Base-by-base conservation (phyloP, 768 basidiomycete genomes). In the Serendipita sp. region DNA sequence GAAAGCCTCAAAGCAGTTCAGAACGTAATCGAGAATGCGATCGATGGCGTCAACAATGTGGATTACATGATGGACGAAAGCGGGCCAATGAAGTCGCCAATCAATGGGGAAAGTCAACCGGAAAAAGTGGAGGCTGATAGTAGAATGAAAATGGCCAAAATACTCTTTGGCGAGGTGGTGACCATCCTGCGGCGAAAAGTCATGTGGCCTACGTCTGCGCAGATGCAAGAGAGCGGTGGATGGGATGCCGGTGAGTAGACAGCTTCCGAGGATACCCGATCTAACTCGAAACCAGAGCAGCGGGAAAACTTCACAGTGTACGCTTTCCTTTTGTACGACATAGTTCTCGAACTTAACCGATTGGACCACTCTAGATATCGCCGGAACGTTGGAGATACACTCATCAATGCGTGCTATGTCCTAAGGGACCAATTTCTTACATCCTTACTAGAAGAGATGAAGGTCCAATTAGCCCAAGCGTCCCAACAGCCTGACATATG, bases 361-460 rank as follows among this genome's bases (percentile, higher is more conserved):
- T 7, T 51, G 10, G 18, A 38, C 41, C 51, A 34, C 23, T 67
- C 8, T 67, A 90, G 88, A 35, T 92, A 90, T 75, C 83, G 91
- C 68, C 76, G 89, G 67, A 90, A 92, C 66, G 83, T 91, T 30
- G 91, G 90, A 0, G 91, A 93, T 74, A 89, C 88, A 0, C 78
- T 93, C 13, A 85, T 92, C 66, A 93, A 92, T 68, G 89, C 89
- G 88, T 91, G 86, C 70, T 96, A 95, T 71, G 82, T 95, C 36
- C 78, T 96, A 2, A 83, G 91, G 45, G 83, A 89, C 63, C 85
- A 91, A 62, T 87, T 95, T 83, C 78, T 95, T 36, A 79, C 77
- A 0, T 86, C 79, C 70, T 83, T 87, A 67, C 76, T 91, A 44
- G 78, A 79, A 30, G 83, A 86, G 51, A 76, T 89, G 15, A 72